Evolutionary conservation across 164 flowering plant genomes (phyloP), one percentile per base, ranked within the genome.

Genomic region (Pachysandra terminalis): DNA sequence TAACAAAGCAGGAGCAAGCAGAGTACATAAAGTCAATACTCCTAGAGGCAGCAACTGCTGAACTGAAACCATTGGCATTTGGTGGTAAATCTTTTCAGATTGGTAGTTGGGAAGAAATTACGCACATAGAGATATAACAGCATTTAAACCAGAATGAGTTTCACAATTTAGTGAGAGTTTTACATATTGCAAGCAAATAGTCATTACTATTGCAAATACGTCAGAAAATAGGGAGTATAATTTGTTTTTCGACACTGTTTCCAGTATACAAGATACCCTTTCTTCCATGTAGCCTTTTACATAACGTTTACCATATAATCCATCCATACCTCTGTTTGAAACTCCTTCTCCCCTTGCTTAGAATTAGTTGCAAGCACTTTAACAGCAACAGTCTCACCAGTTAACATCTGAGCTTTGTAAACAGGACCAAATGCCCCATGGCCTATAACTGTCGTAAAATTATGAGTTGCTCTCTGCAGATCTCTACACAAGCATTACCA

Each of bases 381-480:
- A 32, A 96, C 98, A 57, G 99, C 99, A 68, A 96, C 95, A 19
- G 82, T 83, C 80, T 90, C 99, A 70, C 96, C 99, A 60, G 93
- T 85, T 64, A 83, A 77, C 96, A 96, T 87, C 64, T 88, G 86
- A 73, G 99, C 99, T 85, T 81, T 96, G 74, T 89, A 96, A 56
- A 96, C 99, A 59, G 90, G 85, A 75, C 99, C 99, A 87, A 89
- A 96, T 70, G 99, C 95, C 58, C 99, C 99, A 75, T 89, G 89
- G 12, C 99, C 98, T 63, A 96, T 88, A 58, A 82, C 56, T 56
- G 97, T 87, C 40, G 98, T 96, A 71, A 96, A 96, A 74, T 93
- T 96, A 68, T 61, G 75, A 13, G 99, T 96, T 68, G 95, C 99
- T 73, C 88, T 96, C 65, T 96, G 99, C 72, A 96, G 78, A 71